phyloP scores from a whole-genome alignment of 768 basidiomycete genomes.

The Lactarius vividus region DNA sequence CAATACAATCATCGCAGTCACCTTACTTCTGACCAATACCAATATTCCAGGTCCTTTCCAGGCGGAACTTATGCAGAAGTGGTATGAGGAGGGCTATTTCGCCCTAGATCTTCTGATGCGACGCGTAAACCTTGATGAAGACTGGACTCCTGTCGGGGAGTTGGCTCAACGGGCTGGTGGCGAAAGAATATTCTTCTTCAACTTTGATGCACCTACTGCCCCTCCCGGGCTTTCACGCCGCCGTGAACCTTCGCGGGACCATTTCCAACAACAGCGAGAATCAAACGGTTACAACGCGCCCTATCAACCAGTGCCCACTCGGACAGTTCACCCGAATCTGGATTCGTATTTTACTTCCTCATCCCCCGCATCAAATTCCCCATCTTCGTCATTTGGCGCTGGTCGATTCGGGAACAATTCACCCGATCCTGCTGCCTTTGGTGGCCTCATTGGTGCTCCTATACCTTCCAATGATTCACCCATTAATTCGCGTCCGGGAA shows the following conservation, averaged over 20 bases:
- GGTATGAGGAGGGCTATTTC: constrained; percentile 91
- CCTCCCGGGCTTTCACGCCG: constrained; percentile 56
- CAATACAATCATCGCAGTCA: constrained; percentile 15
- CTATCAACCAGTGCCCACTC: constrained; percentile 65
- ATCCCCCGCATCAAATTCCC: constrained; percentile 64
- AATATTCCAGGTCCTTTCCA: constrained; percentile 72
- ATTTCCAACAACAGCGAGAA: constrained; percentile 40
- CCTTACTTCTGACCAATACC: constrained; percentile 15
- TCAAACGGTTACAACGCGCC: constrained; percentile 46
- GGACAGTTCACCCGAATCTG: constrained; percentile 59
- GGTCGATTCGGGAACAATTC: constrained; percentile 63
- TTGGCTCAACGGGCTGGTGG: constrained; percentile 52
- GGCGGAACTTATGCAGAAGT: constrained; percentile 90
- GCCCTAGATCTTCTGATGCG: constrained; percentile 79
- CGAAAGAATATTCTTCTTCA: constrained; percentile 63
- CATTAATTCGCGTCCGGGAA: constrained; percentile 21
- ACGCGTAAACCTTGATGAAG: constrained; percentile 63
- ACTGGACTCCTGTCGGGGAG: constrained; percentile 65
- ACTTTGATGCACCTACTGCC: constrained; percentile 38
- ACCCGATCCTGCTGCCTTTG: constrained; percentile 62
- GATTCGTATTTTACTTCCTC: constrained; percentile 56
- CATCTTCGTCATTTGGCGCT: constrained; percentile 67
- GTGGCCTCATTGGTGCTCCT: constrained; percentile 43
- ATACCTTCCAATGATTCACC: constrained; percentile 25
- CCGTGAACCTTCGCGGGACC: constrained; percentile 49